Conservation (phyloP, 352 stramenopile genomes). For the Globisporangium uncinulatum region DNA sequence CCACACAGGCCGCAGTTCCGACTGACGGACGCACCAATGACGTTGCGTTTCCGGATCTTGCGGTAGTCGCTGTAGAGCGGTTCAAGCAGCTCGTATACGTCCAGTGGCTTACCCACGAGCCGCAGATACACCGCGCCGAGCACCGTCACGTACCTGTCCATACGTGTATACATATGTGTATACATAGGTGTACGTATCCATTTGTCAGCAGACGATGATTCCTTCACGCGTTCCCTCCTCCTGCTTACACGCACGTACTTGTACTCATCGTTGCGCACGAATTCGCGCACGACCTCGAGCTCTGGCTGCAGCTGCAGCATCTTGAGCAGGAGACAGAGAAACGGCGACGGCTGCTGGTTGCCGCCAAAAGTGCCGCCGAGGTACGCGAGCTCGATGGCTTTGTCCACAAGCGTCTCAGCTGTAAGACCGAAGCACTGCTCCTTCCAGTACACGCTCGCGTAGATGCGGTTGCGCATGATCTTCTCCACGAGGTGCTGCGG, state of each 20-base stretch:
- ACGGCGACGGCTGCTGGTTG: constrained; percentile 94
- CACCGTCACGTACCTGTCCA: constrained; percentile 91
- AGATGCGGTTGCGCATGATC: constrained; percentile 97
- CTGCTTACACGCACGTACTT: constrained; percentile 50
- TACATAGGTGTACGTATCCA: too few relatives aligned
- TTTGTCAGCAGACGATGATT: too few relatives aligned
- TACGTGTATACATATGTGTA: too few relatives aligned
- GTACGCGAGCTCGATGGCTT: constrained; percentile 91
- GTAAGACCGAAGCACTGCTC: constrained; percentile 97
- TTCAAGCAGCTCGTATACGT: constrained; percentile 94
- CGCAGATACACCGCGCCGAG: constrained; percentile 96
- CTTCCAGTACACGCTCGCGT: constrained; percentile 96
- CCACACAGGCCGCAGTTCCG: too few relatives aligned
- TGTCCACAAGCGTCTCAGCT: constrained; percentile 94
- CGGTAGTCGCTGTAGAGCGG: constrained; percentile 95
- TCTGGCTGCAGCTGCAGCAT: constrained; percentile 97
- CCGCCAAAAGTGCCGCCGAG: constrained; percentile 93
- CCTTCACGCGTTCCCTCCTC: too few relatives aligned
- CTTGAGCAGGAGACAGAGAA: constrained; percentile 98
- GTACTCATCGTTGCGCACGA: constrained; percentile 98
- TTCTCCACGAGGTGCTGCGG: constrained; percentile 98
- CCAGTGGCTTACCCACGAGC: constrained; percentile 88
- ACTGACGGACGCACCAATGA: constrained; percentile 48
- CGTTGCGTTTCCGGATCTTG: constrained; percentile 88
- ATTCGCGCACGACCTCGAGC: constrained; percentile 90